Evolutionary conservation across 1,284 basidiomycete species (phyloP), one percentile per base, ranked within the genome.

Genomic region (Sporisorium iseilematis-ciliati): DNA sequence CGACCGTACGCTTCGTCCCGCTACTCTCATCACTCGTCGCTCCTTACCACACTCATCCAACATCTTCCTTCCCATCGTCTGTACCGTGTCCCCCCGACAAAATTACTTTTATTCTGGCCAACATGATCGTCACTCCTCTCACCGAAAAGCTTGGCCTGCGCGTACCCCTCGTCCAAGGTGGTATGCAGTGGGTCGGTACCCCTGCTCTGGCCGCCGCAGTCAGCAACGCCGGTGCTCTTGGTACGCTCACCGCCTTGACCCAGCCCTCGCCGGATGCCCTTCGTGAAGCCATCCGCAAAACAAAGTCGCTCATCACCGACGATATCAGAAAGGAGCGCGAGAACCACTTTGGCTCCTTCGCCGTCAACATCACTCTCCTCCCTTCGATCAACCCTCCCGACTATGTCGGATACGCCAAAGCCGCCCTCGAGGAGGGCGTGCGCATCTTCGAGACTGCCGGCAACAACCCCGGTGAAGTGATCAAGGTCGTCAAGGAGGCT

Each of bases 371-470:
- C 78, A 97, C 95, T 0, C 87, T 97, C 14, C 88, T 97, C 23
- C 95, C 95, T 0, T 90, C 90, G 29, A 97, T 97, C 82, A 92
- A 90, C 64, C 94, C 95, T 0, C 95, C 95, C 1, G 93, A 96
- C 82, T 97, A 97, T 77, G 89, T 89, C 58, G 93, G 91, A 7
- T 95, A 91, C 78, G 92, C 92, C 1, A 88, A 89, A 12, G 94
- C 89, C 2, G 92, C 94, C 4, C 89, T 97, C 56, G 93, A 93
- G 62, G 95, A 95, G 83, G 93, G 93, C n/a, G 89, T 96, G 12
- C 88, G 87, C 78, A 91, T 97, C 55, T 94, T 95, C 82, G 95
- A 97, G 87, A 97, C 95, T 0, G 95, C 95, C 1, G 95, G 95
- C 11, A 94, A 92, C 85, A 94, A 91, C 84, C 92, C 93, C 45